phyloP scores from a whole-genome alignment of 768 basidiomycete genomes.

The Mycena sanguinolenta region DNA sequence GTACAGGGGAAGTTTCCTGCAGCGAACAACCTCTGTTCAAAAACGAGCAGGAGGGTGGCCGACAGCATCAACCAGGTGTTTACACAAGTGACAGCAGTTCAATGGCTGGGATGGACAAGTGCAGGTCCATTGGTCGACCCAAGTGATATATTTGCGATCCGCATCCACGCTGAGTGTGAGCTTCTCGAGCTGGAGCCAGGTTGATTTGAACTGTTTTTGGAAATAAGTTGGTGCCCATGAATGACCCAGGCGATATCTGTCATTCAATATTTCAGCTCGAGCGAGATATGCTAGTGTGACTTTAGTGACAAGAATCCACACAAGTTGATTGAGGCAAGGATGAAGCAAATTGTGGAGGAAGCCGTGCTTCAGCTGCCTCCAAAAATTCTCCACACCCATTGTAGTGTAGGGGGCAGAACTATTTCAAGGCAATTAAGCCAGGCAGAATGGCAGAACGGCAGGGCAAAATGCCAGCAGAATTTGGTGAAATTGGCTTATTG shows the following conservation, averaged over 20 bases:
- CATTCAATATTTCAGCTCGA: slow-evolving; percentile 29
- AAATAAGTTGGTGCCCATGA: slow-evolving; percentile 39
- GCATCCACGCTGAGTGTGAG: slow-evolving; percentile 14
- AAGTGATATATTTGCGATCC: slow-evolving; percentile 35
- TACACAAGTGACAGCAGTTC: slow-evolving; percentile 45
- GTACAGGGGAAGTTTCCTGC: slow-evolving; percentile 42
- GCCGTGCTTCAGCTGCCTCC: slow-evolving; percentile 37
- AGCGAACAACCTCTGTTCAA: slow-evolving; percentile 38
- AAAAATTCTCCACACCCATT: slow-evolving; percentile 33
- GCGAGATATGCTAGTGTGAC: slow-evolving; percentile 43
- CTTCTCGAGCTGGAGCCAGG: slow-evolving; percentile 34
- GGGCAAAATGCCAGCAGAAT: too few species aligned
- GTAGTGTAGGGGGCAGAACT: slow-evolving; percentile 39
- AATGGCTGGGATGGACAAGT: slow-evolving; percentile 46
- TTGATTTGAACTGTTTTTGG: slow-evolving; percentile 43
- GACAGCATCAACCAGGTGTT: slow-evolving; percentile 49
- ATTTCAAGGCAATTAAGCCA: too few species aligned
- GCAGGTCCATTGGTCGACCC: slow-evolving; percentile 44
- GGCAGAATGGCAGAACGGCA: too few species aligned
- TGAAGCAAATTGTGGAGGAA: slow-evolving; percentile 35
- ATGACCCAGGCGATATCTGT: slow-evolving; percentile 37
- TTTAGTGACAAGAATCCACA: slow-evolving; percentile 46
- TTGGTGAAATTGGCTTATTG: too few species aligned
- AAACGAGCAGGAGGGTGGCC: slow-evolving; percentile 30
- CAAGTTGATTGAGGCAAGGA: slow-evolving; percentile 39